Percentiles rank a stretch among this genome's conserved stretches.
Conservation (phyloP, 75 land plant species). For the Cunninghamia lanceolata region DNA sequence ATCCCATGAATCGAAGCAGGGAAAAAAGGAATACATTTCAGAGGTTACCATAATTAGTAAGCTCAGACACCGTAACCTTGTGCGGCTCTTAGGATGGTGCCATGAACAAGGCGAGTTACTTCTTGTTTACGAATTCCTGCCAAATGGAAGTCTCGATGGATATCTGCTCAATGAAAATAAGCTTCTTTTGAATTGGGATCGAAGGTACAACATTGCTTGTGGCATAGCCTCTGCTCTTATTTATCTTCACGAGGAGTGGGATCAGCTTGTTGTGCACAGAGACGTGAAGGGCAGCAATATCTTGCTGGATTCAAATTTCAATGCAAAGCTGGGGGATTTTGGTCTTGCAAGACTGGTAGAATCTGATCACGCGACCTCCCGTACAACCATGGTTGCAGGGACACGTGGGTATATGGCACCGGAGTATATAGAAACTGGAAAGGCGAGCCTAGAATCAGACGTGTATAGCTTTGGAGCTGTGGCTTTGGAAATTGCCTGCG, state of each 20-base stretch:
- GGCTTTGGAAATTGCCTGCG: slow-evolving; percentile 15
- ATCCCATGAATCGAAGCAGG: slow-evolving; percentile 17
- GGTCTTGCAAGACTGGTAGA: slow-evolving; percentile 19
- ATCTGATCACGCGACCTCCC: slow-evolving; percentile 1
- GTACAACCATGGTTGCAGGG: slow-evolving; percentile 22
- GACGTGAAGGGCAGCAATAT: slow-evolving; percentile 23
- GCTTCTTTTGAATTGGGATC: neutral
- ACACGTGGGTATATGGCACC: slow-evolving; percentile 22
- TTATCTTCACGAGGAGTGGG: slow-evolving; percentile 28
- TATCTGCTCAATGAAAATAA: neutral
- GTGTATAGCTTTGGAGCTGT: slow-evolving; percentile 24
- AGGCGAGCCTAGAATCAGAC: slow-evolving; percentile 16
- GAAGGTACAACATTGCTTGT: neutral
- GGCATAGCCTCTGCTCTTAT: slow-evolving; percentile 6
- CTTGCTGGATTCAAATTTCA: slow-evolving; percentile 21
- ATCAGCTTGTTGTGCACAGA: slow-evolving; percentile 22
- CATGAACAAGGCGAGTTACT: neutral
- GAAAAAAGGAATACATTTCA: slow-evolving; percentile 25
- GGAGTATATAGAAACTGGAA: slow-evolving; percentile 4
- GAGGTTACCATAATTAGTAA: slow-evolving; percentile 30
- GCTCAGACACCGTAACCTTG: slow-evolving; percentile 38
- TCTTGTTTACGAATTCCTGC: slow-evolving; percentile 11
- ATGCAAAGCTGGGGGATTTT: slow-evolving; percentile 20
- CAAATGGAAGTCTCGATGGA: slow-evolving; percentile 13
- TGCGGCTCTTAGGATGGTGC: slow-evolving; percentile 34